Evolutionary conservation across 2,329 filamentous ascomycete species (phyloP).

Genomic region (Verticillium longisporum): DNA sequence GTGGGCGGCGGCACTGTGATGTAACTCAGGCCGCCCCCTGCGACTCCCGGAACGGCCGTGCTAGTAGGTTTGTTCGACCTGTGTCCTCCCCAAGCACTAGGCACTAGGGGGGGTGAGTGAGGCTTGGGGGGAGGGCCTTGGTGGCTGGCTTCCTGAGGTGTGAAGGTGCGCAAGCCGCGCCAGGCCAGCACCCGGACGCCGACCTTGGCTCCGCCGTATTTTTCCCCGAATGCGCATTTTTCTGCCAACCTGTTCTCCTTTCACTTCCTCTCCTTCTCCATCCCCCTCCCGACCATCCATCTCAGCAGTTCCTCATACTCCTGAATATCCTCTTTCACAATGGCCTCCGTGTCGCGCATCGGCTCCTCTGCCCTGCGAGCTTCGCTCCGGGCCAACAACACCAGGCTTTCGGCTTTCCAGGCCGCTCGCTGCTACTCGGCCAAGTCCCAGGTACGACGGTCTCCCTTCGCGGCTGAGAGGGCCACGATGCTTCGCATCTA

Average conservation of each 20-base stretch:
- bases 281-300: constrained; percentile 15
- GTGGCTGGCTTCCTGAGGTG: background rate
- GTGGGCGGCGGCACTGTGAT: background rate
- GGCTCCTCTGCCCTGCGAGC: constrained; percentile 77
- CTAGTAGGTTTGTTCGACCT: background rate
- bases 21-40: background rate
- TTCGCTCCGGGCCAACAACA: constrained; percentile 60
- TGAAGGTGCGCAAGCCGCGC: background rate
- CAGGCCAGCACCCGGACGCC: constrained; percentile 1
- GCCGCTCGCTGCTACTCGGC: constrained; percentile 86
- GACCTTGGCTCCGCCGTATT: constrained; percentile 10
- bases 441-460: constrained; percentile 69
- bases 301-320: constrained; percentile 12
- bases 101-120: no score
- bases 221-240: constrained; percentile 14
- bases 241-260: constrained; percentile 17
- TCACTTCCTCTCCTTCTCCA: constrained; percentile 18
- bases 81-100: background rate
- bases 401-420: constrained; percentile 69
- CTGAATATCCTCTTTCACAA: constrained; percentile 36
- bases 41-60: background rate
- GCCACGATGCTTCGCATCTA: background rate
- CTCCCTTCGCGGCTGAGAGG: background rate
- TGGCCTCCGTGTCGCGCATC: constrained; percentile 80
- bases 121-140: background rate